Evolutionary conservation across 2,329 filamentous ascomycete genomes (phyloP).

Genomic region (Tolypocladium ovalisporum): DNA sequence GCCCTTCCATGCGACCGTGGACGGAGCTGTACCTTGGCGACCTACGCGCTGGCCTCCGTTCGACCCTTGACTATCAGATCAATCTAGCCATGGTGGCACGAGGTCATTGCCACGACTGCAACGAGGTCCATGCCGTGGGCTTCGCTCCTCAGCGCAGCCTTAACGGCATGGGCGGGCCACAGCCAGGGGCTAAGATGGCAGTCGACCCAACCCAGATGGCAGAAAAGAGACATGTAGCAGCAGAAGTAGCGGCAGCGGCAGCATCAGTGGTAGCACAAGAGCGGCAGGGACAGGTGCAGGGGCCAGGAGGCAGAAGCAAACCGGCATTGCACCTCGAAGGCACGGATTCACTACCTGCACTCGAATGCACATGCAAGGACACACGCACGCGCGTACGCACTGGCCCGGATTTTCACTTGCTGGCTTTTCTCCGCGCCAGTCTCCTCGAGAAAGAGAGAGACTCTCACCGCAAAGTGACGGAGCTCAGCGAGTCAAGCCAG

Average conservation of each 20-base stretch:
- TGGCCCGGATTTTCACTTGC: neutral
- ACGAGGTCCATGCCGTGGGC: no score
- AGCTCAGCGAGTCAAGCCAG: neutral
- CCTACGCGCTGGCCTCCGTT: neutral
- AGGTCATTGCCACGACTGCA: neutral
- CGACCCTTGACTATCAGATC: neutral
- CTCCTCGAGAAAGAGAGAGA: neutral
- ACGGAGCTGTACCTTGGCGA: neutral
- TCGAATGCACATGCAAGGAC: constrained; percentile 1
- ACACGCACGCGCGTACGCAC: constrained; percentile 1
- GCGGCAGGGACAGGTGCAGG: neutral
- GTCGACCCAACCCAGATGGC: neutral
- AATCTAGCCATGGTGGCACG: neutral
- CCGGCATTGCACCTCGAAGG: neutral
- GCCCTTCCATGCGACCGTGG: neutral
- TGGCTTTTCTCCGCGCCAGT: neutral
- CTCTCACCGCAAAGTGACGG: neutral
- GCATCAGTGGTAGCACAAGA: no score
- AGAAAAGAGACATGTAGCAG: neutral
- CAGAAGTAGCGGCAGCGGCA: neutral
- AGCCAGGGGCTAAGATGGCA: neutral
- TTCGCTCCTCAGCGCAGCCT: neutral
- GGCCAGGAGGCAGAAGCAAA: neutral
- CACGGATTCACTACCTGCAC: neutral
- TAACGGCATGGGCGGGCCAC: neutral